Base-by-base conservation (phyloP, 768 basidiomycete genomes). In the Suillus alpinus region DNA sequence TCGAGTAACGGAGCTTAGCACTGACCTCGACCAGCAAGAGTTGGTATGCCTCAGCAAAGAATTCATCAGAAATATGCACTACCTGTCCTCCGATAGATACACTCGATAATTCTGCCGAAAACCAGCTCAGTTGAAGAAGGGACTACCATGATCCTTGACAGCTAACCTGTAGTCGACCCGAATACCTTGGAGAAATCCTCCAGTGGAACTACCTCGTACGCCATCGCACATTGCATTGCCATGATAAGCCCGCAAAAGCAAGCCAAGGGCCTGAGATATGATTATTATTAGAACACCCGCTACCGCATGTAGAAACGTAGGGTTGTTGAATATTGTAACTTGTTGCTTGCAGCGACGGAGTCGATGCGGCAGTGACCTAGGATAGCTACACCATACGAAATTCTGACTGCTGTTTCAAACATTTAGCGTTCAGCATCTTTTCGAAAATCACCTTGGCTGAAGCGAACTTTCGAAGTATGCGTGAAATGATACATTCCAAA, bases 41-140 rank as follows among this genome's bases (percentile, higher is more conserved):
- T 76, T 96, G 87, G 63, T 76, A 82, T 0, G 91, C 94, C 65
- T 88, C 85, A 16, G 93, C 94, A 69, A 99, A 99, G 80, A 98
- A 99, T 65, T 99, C 94, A 73, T 99, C 96, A 1, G 95, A 97
- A 49, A 91, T 86, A 3, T 83, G 79, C 40, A 88, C 69, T 65
- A 98, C 78, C 60, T 81, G 73, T 3, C 88, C 95, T 18, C 94
- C 96, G 13, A 98, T 78, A 0, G 88, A 86, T 16, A 87, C 88
- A 63, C 91, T 92, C 32, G 95, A 97, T 13, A 98, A 81, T 74
- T 99, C 97, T 96, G 58, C 65, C n/a, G 44, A 57, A 53, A 37
- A 9, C 16, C 53, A 26, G 16, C 23, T 55, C 53, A 55, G 53
- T 55, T 55, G 34, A 53, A 36, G 36, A 26, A 26, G 23, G 5